Evolutionary conservation across 108 stramenopile species (phyloP).

Genomic region (Nitzschia putrida): DNA sequence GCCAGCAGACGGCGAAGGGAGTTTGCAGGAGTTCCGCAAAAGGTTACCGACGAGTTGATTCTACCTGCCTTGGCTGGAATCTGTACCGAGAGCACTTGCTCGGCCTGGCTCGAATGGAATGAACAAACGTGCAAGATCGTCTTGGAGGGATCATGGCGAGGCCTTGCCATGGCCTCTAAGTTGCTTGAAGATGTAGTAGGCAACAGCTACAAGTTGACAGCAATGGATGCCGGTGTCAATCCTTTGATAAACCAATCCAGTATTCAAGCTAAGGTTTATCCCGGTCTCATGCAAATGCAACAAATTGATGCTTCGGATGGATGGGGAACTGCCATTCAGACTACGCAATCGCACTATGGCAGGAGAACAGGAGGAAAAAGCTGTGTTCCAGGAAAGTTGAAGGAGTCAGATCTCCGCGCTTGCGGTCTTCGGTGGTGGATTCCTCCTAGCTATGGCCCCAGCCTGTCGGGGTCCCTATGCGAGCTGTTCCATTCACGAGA

Average conservation of each 20-base stretch:
- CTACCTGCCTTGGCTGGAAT: slow-evolving; percentile 65
- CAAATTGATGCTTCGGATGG: slow-evolving; percentile 57
- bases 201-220: slow-evolving; percentile 4
- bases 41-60: slow-evolving; percentile 49
- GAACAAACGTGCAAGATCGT: slow-evolving; percentile 47
- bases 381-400: slow-evolving; percentile 67
- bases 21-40: slow-evolving; percentile 40
- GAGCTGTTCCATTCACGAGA: slow-evolving; percentile 57
- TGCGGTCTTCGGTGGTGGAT: slow-evolving; percentile 86
- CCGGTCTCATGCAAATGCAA: slow-evolving; percentile 63
- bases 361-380: slow-evolving; percentile 72
- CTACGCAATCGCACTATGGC: slow-evolving; percentile 25
- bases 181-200: slow-evolving; percentile 39
- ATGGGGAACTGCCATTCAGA: slow-evolving; percentile 66
- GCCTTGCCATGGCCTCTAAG: slow-evolving; percentile 69
- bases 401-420: slow-evolving; percentile 49
- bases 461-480: slow-evolving; percentile 66
- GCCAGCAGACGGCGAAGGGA: slow-evolving; percentile 42
- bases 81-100: slow-evolving; percentile 70
- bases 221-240: slow-evolving; percentile 11
- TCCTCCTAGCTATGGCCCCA: slow-evolving; percentile 66
- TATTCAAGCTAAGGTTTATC: slow-evolving; percentile 60
- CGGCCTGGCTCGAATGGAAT: slow-evolving; percentile 56
- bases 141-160: slow-evolving; percentile 78
- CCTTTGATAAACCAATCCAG: slow-evolving; percentile 20